phyloP scores from a whole-genome alignment of 495 filamentous ascomycete species.

The Xanthoparmelia taractica region DNA sequence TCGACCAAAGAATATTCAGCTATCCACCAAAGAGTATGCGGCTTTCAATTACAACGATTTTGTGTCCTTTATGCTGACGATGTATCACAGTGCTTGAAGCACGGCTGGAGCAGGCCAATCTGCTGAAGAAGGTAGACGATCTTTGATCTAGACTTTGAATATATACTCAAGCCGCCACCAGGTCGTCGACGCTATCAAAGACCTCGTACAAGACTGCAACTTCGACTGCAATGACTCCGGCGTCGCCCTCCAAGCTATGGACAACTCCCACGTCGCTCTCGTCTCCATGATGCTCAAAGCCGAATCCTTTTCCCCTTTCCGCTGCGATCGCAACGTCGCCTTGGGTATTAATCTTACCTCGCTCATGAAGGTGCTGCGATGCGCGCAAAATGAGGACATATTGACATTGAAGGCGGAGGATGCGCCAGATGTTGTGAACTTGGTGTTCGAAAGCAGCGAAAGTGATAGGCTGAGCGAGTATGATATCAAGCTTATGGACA shows the following conservation, averaged over 20 bases:
- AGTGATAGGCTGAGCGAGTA: slow-evolving; percentile 93
- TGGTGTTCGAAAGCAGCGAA: slow-evolving; percentile 88
- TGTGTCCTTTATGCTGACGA: not conserved
- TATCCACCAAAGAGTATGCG: slow-evolving; percentile 5
- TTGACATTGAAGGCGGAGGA: slow-evolving; percentile 96
- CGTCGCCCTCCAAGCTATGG: slow-evolving; percentile 98
- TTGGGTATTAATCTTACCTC: slow-evolving; percentile 95
- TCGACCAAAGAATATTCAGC: not conserved
- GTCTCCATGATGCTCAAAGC: slow-evolving; percentile 98
- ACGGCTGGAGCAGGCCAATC: slow-evolving; percentile 84
- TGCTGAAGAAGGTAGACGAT: slow-evolving; percentile 83
- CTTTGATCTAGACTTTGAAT: not conserved
- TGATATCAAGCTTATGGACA: slow-evolving; percentile 99
- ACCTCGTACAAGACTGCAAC: slow-evolving; percentile 99
- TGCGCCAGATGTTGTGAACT: slow-evolving; percentile 86
- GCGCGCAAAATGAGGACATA: slow-evolving; percentile 90
- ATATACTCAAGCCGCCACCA: slow-evolving; percentile 14
- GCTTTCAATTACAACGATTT: not conserved
- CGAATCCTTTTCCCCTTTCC: slow-evolving; percentile 91
- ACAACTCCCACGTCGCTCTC: slow-evolving; percentile 98
- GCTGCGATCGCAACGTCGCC: slow-evolving; percentile 97
- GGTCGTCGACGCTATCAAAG: slow-evolving; percentile 99
- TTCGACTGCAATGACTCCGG: slow-evolving; percentile 99
- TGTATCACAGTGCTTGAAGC: slow-evolving; percentile 82
- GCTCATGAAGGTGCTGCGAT: slow-evolving; percentile 93